Percentiles rank a stretch among this genome's conserved stretches.
These are phyloP conservation scores for Diversispora eburnea DNA, from an alignment of 192 early-diverging fungal species.

Conservation along the genomic window DNA sequence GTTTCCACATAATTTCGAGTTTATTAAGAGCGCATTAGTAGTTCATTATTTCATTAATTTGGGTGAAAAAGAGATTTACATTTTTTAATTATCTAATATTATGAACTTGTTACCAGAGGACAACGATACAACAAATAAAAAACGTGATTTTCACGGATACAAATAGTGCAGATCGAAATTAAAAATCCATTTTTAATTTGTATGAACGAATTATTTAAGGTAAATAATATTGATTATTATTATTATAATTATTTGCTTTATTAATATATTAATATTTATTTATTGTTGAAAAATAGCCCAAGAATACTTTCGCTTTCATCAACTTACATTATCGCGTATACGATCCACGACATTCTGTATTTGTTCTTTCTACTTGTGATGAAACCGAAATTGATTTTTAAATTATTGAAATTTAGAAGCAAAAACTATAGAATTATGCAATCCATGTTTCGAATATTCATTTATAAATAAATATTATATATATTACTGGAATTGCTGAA, in stretches of 20 bases:
- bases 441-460: background rate
- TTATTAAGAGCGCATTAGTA: too few relatives aligned
- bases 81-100: background rate
- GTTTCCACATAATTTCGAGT: background rate
- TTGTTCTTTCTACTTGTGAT: slow-evolving; percentile 25
- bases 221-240: background rate
- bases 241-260: background rate
- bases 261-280: background rate
- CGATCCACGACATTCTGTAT: slow-evolving; percentile 33
- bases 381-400: slow-evolving; percentile 24
- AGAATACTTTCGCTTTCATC: slow-evolving; percentile 23
- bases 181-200: background rate
- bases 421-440: background rate
- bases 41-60: too few relatives aligned
- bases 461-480: too few relatives aligned
- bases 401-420: background rate
- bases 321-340: slow-evolving; percentile 31
- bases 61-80: too few relatives aligned
- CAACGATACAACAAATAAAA: background rate
- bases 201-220: background rate
- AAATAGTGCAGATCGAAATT: slow-evolving; percentile 31
- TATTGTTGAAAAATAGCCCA: background rate
- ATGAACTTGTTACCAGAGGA: background rate
- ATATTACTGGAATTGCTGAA: too few relatives aligned
- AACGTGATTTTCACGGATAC: slow-evolving; percentile 30